Percentiles rank a stretch among this genome's conserved stretches.
These are phyloP conservation scores for Cochlearia excelsa DNA, from an alignment of 345 rosid species.

Conservation along the genomic window DNA sequence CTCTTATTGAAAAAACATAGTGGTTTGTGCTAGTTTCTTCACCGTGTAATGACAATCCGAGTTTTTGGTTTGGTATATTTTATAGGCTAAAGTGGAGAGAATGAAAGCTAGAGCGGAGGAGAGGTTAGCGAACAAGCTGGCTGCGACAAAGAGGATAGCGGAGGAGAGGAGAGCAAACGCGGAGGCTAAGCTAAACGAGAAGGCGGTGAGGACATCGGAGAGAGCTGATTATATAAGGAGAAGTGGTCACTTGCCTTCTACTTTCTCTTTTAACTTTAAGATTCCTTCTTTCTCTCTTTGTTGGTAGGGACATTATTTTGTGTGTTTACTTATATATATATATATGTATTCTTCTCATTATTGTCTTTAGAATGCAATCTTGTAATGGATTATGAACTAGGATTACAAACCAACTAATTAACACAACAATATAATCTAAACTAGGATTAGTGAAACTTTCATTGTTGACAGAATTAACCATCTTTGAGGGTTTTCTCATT, in stretches of 20 bases:
- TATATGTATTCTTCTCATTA: background rate
- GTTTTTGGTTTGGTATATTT: background rate
- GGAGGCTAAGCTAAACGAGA: constrained; percentile 72
- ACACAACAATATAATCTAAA: too few relatives aligned
- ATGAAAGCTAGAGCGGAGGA: constrained; percentile 88
- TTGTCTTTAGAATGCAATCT: constrained; percentile 23
- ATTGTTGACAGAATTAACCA: too few relatives aligned
- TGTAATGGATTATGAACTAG: constrained; percentile 1
- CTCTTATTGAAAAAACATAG: too few relatives aligned
- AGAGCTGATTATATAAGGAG: constrained; percentile 80
- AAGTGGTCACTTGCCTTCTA: constrained; percentile 78
- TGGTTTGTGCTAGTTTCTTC: too few relatives aligned
- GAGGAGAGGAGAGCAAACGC: constrained; percentile 88
- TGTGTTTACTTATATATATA: background rate
- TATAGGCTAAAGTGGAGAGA: constrained; percentile 78
- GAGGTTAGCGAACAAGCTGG: constrained; percentile 58
- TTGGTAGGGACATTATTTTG: constrained; percentile 45
- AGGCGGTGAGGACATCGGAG: constrained; percentile 69
- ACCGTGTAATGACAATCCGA: too few relatives aligned
- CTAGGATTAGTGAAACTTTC: too few relatives aligned
- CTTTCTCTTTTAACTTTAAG: constrained; percentile 69
- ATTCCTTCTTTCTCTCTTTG: constrained; percentile 69
- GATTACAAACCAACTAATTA: too few relatives aligned
- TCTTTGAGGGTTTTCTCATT: too few relatives aligned
- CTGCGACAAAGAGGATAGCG: constrained; percentile 69